Evolutionary conservation across 208 protist species (phyloP), one percentile per base, ranked within the genome.

Genomic region (Naegleria lovaniensis): DNA sequence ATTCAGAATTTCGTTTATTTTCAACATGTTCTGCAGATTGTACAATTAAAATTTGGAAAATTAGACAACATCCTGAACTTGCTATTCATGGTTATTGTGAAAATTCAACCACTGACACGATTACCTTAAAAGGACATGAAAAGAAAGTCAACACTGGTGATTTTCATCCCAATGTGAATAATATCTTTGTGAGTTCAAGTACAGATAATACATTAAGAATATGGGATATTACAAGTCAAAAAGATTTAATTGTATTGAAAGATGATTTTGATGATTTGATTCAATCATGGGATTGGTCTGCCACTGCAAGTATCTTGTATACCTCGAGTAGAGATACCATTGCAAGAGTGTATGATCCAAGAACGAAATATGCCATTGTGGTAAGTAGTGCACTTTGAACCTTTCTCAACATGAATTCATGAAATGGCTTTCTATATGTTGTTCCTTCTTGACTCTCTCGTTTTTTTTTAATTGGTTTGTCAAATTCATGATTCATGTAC

Each of bases 21-120:
- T 29, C 85, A 58, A 40, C 85, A 36, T 29, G 41, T 58, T 88
- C 41, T 59, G 85, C 85, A 58, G 85, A 88, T 88, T 15, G 41
- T 22, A 40, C 85, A 1, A 29, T 88, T 51, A 48, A 58, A 33
- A 58, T 58, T 48, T 58, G 39, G 85, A 88, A 58, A 58, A 39
- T 88, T 88, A 29, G 0, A 79, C 11, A 48, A 38, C 51, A 33
- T 6, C 15, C 5, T 22, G 1, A 39, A 29, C 43, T 48, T 48
- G 16, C 25, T 11, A 39, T 85, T 38, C 83, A 85, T 85, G 39
- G 39, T 29, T n/a, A 39, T 85, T 85, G 83, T 48, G 85, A 88
- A 33, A 43, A 88, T 43, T 19, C 83, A 5, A 29, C 22, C 11
- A 55, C 5, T 2, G 7, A 58, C 13, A 16, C 13, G 0, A 22